phyloP scores from a whole-genome alignment of 2,329 filamentous ascomycete genomes.

The Fusarium sp. region DNA sequence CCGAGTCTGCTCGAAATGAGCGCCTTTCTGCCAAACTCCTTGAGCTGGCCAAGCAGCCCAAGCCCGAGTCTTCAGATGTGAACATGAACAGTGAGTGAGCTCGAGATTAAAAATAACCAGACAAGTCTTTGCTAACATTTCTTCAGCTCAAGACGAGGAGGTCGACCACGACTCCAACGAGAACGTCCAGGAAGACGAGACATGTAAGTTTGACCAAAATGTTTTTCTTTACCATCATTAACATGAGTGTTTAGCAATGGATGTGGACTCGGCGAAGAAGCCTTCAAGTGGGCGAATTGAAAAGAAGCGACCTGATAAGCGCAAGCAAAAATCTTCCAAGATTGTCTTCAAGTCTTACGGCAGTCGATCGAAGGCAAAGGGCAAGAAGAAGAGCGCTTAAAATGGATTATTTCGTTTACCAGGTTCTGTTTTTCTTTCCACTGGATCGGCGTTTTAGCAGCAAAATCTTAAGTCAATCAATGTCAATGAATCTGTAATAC shows the following conservation, averaged over 20 bases:
- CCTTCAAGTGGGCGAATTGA: constrained; percentile 52
- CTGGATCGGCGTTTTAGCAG: constrained; percentile 38
- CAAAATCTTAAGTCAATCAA: constrained; percentile 46
- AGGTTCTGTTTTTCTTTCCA: constrained; percentile 26
- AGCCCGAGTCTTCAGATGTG: constrained; percentile 67
- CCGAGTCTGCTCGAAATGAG: constrained; percentile 80
- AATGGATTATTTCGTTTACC: constrained; percentile 14
- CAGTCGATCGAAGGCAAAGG: constrained; percentile 59
- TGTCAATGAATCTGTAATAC: constrained; percentile 44
- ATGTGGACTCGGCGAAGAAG: constrained; percentile 64
- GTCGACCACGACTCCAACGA: constrained; percentile 47
- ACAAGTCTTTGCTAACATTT: constrained; percentile 11
- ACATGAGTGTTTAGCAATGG: constrained; percentile 59
- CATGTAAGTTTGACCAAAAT: constrained; percentile 33
- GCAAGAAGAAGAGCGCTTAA: constrained; percentile 55
- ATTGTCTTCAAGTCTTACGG: constrained; percentile 71
- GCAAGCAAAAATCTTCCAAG: constrained; percentile 63
- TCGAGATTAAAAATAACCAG: not conserved
- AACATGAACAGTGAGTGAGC: constrained; percentile 57
- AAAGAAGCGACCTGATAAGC: constrained; percentile 68
- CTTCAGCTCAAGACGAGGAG: constrained; percentile 45
- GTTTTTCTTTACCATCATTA: constrained; percentile 18
- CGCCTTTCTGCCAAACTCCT: constrained; percentile 87
- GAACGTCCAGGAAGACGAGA: constrained; percentile 43
- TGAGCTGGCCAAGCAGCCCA: constrained; percentile 81